Base-by-base conservation (phyloP, 208 protist species). In the Wallacemonas sp. region DNA sequence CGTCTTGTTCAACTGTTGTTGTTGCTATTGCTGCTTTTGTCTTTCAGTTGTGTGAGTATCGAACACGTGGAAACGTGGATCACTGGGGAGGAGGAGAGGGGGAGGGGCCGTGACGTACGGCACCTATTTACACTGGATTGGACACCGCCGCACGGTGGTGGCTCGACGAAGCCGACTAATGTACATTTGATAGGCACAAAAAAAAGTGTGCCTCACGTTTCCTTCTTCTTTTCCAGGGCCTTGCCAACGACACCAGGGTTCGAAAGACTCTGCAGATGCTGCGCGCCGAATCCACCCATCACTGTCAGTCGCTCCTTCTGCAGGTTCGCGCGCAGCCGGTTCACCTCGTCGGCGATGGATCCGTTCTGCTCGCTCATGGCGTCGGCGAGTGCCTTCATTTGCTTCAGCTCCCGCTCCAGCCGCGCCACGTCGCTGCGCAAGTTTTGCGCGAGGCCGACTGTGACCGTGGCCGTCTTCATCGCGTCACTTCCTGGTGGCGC, bases 351-450 rank as follows among this genome's bases (percentile, higher is more conserved):
- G 12, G 87, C 81, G 24, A 92, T 80, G 32, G 64, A 48, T 23
- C 57, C 80, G 71, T 95, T 95, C 46, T 90, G 60, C 46, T 47
- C 81, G 5, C 48, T 68, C 16, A 92, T 47, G 23, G 88, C 74
- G 43, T 76, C 56, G 32, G 80, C 77, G 23, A 92, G 33, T 11
- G 70, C 19, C 44, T 71, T 63, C 73, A 88, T 68, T 4, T 71
- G 78, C 23, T 73, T 52, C 64, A 92, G 67, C 44, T 91, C 75
- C 24, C 63, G 60, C 17, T 94, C 83, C 6, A 94, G 74, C 12
- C 52, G 67, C 9, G 79, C 76, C 19, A 91, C 73, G 39, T 94
- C 88, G 24, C 67, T 56, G 44, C 76, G 70, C 36, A 85, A 52
- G 48, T 73, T 72, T 26, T 47, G 70, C 14, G 65, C 74, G 6